Evolutionary conservation across 495 filamentous ascomycete species (phyloP).

Genomic region (Tricharina praecox): DNA sequence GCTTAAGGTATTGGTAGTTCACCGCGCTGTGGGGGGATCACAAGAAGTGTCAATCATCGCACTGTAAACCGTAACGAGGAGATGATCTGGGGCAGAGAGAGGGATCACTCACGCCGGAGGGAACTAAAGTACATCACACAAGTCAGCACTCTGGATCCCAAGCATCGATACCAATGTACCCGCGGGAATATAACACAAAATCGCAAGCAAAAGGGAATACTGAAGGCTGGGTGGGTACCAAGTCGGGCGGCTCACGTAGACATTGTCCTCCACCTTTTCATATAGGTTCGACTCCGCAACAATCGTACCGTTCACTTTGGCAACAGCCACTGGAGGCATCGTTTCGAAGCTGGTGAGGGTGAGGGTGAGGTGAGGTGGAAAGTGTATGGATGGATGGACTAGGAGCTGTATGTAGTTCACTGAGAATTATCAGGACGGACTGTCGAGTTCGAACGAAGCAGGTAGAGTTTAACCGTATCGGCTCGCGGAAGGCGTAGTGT

Average conservation of each 20-base stretch:
- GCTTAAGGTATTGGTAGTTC: slow-evolving; percentile 33
- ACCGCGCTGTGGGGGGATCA: slow-evolving; percentile 31
- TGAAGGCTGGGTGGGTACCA: not conserved
- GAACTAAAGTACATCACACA: too few species aligned
- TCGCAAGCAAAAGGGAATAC: not conserved
- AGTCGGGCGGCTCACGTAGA: slow-evolving; percentile 38
- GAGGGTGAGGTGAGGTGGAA: too few species aligned
- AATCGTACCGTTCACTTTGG: slow-evolving; percentile 39
- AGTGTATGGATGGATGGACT: too few species aligned
- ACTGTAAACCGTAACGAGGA: not conserved
- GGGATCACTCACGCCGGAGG: slow-evolving; percentile 20
- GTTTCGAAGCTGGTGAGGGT: not conserved
- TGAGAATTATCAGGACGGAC: too few species aligned
- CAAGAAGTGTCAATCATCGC: too few species aligned
- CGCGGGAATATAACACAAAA: not conserved
- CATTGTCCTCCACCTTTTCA: slow-evolving; percentile 53
- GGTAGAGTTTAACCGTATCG: too few species aligned
- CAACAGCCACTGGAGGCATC: slow-evolving; percentile 34
- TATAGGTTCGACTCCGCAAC: slow-evolving; percentile 46
- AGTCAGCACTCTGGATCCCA: too few species aligned
- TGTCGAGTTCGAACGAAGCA: too few species aligned
- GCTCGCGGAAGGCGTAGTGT: too few species aligned
- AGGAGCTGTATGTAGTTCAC: not conserved
- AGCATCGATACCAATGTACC: not conserved
- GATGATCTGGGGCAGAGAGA: not conserved